Percentiles rank a stretch among this genome's conserved stretches.
Conservation (phyloP, 768 basidiomycete species). For the Suillus alpinus region DNA sequence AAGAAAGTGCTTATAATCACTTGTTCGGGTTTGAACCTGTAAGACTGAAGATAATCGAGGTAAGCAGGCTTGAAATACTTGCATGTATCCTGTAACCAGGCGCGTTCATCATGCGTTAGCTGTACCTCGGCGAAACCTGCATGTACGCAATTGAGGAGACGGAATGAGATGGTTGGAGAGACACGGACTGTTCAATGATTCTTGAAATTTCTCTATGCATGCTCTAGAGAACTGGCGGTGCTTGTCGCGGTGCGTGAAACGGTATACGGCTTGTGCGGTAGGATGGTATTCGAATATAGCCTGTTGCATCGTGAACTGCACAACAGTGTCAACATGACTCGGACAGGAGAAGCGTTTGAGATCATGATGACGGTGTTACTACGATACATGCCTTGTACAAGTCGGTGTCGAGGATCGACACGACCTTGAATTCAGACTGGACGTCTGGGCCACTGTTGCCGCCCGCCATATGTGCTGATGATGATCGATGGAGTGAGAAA, state of each 20-base stretch:
- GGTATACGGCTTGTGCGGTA: slow-evolving; percentile 65
- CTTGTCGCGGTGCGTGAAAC: slow-evolving; percentile 76
- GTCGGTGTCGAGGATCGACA: slow-evolving; percentile 87
- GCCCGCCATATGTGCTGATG: not conserved
- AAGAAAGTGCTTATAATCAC: not conserved
- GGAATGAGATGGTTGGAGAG: slow-evolving; percentile 10
- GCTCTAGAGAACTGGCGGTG: slow-evolving; percentile 56
- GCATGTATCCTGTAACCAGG: slow-evolving; percentile 65
- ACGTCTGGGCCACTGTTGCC: not conserved
- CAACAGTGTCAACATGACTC: not conserved
- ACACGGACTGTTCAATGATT: slow-evolving; percentile 59
- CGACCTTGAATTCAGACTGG: slow-evolving; percentile 10
- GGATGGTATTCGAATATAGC: slow-evolving; percentile 79
- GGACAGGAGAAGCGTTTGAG: slow-evolving; percentile 1
- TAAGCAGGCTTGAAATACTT: slow-evolving; percentile 74
- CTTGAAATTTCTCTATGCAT: slow-evolving; percentile 31
- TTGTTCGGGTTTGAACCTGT: slow-evolving; percentile 65
- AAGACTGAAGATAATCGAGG: slow-evolving; percentile 70
- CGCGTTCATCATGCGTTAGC: slow-evolving; percentile 58
- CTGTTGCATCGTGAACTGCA: slow-evolving; percentile 93
- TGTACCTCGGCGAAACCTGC: slow-evolving; percentile 67
- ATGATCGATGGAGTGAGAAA: not conserved
- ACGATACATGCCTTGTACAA: slow-evolving; percentile 75
- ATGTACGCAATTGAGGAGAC: slow-evolving; percentile 17
- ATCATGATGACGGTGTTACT: not conserved